Conservation (phyloP, 495 filamentous ascomycete genomes). For the Penicillium fimorum region DNA sequence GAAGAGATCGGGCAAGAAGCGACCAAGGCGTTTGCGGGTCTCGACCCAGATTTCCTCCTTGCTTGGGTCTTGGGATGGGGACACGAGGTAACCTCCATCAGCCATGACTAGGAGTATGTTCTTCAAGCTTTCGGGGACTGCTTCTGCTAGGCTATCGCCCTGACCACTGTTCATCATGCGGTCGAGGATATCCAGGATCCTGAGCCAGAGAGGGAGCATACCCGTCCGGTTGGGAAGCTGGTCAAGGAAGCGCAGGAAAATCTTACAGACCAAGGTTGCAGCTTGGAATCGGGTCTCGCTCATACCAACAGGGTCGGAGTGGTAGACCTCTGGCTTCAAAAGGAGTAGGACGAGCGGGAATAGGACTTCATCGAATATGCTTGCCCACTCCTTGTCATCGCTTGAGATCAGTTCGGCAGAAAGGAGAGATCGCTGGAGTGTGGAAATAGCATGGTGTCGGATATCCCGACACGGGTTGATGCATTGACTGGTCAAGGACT, state of each 20-base stretch:
- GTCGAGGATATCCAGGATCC: constrained; percentile 93
- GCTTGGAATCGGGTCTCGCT: constrained; percentile 91
- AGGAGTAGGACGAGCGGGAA: constrained; percentile 90
- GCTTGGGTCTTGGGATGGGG: constrained; percentile 49
- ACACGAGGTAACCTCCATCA: constrained; percentile 79
- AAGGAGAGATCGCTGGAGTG: constrained; percentile 79
- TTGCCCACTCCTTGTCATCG: constrained; percentile 87
- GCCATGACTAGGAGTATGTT: constrained; percentile 97
- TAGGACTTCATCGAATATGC: constrained; percentile 90
- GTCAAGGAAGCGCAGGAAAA: constrained; percentile 92
- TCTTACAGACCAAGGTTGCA: constrained; percentile 86
- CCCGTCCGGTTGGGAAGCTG: constrained; percentile 79
- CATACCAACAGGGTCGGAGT: constrained; percentile 90
- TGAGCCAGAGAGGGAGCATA: constrained; percentile 91
- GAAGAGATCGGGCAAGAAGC: constrained; percentile 80
- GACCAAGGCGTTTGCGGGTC: constrained; percentile 85
- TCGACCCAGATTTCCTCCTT: constrained; percentile 54
- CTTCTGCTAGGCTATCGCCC: constrained; percentile 87
- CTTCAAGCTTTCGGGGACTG: constrained; percentile 92
- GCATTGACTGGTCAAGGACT: constrained; percentile 82
- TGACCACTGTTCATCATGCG: constrained; percentile 95
- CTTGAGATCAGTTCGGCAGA: constrained; percentile 72
- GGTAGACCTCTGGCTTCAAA: constrained; percentile 93
- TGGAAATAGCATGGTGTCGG: constrained; percentile 82
- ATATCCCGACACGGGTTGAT: constrained; percentile 95